A percentile compares a stretch with the other conserved stretches of the same genome.
Conservation (phyloP, 257 asterid species). For the Plantago major region DNA sequence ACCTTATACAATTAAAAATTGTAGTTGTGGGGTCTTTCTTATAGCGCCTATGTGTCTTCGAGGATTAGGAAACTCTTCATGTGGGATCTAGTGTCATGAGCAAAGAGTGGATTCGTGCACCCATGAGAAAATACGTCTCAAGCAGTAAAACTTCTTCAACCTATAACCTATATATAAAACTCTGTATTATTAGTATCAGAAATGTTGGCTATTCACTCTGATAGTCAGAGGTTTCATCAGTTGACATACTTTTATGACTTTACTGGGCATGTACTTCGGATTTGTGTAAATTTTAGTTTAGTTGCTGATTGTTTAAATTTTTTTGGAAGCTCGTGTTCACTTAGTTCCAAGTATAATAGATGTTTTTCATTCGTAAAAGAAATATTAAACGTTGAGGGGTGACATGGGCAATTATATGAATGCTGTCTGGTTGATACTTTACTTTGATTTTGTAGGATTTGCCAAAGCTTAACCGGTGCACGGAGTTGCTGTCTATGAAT, state of each 20-base stretch:
- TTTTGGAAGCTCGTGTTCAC: too few species aligned
- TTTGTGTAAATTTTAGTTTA: background rate
- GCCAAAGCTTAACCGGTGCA: constrained; percentile 77
- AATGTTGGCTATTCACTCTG: background rate
- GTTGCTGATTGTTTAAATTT: too few species aligned
- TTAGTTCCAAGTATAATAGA: too few species aligned
- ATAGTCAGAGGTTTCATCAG: background rate
- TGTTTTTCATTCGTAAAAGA: too few species aligned
- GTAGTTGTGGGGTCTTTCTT: too few species aligned
- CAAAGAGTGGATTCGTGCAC: background rate
- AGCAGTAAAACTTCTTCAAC: background rate
- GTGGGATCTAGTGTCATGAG: too few species aligned
- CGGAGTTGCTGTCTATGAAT: constrained; percentile 76
- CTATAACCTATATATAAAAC: background rate
- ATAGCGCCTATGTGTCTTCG: too few species aligned
- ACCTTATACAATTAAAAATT: too few species aligned
- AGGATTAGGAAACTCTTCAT: too few species aligned
- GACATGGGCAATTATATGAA: too few species aligned
- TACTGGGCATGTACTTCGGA: background rate
- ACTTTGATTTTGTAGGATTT: constrained; percentile 46
- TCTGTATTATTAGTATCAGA: background rate
- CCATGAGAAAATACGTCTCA: background rate
- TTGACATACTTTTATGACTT: background rate
- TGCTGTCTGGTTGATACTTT: background rate
- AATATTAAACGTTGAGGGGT: too few species aligned